phyloP scores from a whole-genome alignment of 805 yeast species.

The Wickerhamiella hasegawae region DNA sequence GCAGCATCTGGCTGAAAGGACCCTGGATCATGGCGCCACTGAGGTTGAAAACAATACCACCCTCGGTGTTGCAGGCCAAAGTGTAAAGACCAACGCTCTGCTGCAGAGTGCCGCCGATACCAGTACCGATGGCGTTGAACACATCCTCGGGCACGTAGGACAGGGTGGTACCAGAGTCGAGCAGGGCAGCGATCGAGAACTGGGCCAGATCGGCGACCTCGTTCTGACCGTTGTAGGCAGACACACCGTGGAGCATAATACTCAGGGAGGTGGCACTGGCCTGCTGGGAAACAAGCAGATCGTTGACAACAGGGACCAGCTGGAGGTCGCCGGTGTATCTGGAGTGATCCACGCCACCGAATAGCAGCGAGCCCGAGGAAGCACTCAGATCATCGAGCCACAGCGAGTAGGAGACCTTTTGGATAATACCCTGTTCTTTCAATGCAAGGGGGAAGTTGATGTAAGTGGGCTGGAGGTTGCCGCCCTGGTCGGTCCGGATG shows the following conservation, averaged over 20 bases:
- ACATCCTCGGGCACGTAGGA: slow-evolving; percentile 25
- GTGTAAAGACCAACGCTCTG: neutral
- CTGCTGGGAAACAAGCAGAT: neutral
- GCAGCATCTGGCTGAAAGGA: slow-evolving; percentile 23
- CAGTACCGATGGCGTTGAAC: slow-evolving; percentile 11
- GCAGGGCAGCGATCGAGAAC: slow-evolving; percentile 18
- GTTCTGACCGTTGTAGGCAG: neutral
- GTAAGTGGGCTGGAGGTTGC: slow-evolving; percentile 11
- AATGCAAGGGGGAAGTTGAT: slow-evolving; percentile 19
- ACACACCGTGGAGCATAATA: slow-evolving; percentile 5
- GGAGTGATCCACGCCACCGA: slow-evolving; percentile 29
- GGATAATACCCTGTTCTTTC: slow-evolving; percentile 26
- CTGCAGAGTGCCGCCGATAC: slow-evolving; percentile 18
- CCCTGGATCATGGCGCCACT: slow-evolving; percentile 34
- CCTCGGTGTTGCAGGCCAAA: slow-evolving; percentile 21
- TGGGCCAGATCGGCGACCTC: neutral
- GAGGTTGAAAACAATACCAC: slow-evolving; percentile 30
- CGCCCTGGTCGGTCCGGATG: slow-evolving; percentile 3
- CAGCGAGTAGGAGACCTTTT: slow-evolving; percentile 29
- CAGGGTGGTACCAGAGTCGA: slow-evolving; percentile 33
- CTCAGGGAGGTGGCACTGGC: slow-evolving; percentile 6
- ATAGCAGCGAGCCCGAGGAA: slow-evolving; percentile 23
- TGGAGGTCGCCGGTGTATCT: slow-evolving; percentile 25
- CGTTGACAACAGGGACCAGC: slow-evolving; percentile 18
- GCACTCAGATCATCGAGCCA: slow-evolving; percentile 23